Evolutionary conservation across 306 rosid genomes (phyloP).

Genomic region (Begonia loranthoides): DNA sequence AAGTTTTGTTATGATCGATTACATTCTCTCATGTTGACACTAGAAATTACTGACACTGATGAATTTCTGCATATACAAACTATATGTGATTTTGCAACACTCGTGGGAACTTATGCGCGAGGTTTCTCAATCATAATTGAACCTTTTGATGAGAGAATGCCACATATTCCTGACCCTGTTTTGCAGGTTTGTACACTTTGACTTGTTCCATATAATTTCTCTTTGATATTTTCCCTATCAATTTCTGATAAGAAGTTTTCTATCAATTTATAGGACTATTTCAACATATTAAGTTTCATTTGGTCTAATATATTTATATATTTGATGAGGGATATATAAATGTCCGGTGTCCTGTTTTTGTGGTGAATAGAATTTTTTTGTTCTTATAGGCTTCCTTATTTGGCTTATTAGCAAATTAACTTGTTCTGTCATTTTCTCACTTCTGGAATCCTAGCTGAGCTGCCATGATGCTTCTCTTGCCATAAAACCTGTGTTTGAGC

Average conservation of each 20-base stretch:
- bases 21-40: constrained; percentile 85
- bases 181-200: constrained; percentile 46
- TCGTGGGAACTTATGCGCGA: constrained; percentile 80
- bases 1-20: constrained; percentile 93
- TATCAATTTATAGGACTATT: too few relatives aligned
- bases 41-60: constrained; percentile 88
- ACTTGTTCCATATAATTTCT: too few relatives aligned
- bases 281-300: too few relatives aligned
- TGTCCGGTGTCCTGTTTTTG: too few relatives aligned
- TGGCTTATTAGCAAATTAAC: constrained; percentile 1
- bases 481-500: constrained; percentile 86
- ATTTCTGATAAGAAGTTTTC: too few relatives aligned
- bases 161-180: constrained; percentile 96
- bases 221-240: too few relatives aligned
- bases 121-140: constrained; percentile 90
- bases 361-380: not conserved
- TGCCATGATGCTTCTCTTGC: constrained; percentile 98
- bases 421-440: constrained; percentile 9
- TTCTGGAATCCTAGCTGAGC: constrained; percentile 57
- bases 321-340: too few relatives aligned
- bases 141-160: constrained; percentile 97
- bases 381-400: not conserved
- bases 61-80: constrained; percentile 89
- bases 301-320: too few relatives aligned
- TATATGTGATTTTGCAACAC: constrained; percentile 93